phyloP scores from a whole-genome alignment of 2,329 filamentous ascomycete species.

The Colletotrichum endophyticum region DNA sequence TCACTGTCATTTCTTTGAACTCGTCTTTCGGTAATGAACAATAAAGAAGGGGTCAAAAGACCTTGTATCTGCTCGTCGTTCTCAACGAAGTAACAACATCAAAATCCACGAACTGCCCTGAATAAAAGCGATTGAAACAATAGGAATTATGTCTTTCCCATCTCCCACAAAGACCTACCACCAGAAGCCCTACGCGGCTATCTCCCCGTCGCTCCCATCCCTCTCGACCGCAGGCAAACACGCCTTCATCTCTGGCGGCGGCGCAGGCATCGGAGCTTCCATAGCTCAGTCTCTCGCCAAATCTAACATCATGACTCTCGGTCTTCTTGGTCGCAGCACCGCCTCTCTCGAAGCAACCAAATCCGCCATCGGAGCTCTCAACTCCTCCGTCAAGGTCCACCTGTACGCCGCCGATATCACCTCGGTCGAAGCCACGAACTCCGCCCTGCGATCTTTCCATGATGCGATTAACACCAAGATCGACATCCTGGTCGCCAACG shows the following conservation, averaged over 20 bases:
- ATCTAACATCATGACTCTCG: conserved; percentile 50
- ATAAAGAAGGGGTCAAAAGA: background rate
- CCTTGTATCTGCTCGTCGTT: rapidly evolving
- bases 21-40: rapidly evolving
- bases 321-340: conserved; percentile 43
- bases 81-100: background rate
- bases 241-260: conserved; percentile 60
- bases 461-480: conserved; percentile 2
- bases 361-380: conserved; percentile 18
- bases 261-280: conserved; percentile 53
- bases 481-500: conserved; percentile 32
- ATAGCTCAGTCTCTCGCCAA: conserved; percentile 46
- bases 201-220: conserved; percentile 27
- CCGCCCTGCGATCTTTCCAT: conserved; percentile 2
- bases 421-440: conserved; percentile 1
- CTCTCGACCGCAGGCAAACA: conserved; percentile 42
- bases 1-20: rapidly evolving
- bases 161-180: conserved; percentile 22
- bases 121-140: rapidly evolving
- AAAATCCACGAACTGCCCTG: rapidly evolving
- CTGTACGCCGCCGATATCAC: conserved; percentile 22
- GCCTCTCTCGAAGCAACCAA: conserved; percentile 28
- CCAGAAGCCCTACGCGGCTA: conserved; percentile 27
- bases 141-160: conserved; percentile 12
- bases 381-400: conserved; percentile 20